Conservation (phyloP, 2,329 filamentous ascomycete genomes). For the Lecanoromycetidae sp. region DNA sequence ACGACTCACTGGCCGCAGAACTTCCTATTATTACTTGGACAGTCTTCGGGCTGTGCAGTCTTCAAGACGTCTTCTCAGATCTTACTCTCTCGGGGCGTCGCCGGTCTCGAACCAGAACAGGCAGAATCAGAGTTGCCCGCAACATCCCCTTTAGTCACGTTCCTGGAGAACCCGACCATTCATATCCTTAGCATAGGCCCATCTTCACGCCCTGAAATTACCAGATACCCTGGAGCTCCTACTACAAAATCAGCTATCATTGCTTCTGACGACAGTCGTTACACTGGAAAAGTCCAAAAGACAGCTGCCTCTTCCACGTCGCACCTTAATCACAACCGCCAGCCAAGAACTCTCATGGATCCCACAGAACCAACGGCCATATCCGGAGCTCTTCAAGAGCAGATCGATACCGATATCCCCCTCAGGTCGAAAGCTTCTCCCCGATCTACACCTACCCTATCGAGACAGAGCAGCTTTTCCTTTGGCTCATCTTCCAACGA, state of each 20-base stretch:
- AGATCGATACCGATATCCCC: neutral
- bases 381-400: neutral
- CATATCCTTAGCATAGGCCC: constrained; percentile 23
- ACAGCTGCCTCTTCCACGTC: too few relatives aligned
- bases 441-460: constrained; percentile 1
- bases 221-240: neutral
- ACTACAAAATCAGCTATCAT: too few relatives aligned
- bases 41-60: neutral
- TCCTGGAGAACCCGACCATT: constrained; percentile 21
- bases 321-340: neutral
- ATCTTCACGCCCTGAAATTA: neutral
- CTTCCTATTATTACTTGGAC: constrained; percentile 2
- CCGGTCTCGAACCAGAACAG: constrained; percentile 25
- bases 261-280: too few relatives aligned
- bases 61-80: constrained; percentile 37
- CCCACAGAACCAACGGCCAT: neutral
- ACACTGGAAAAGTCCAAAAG: too few relatives aligned
- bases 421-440: constrained; percentile 10
- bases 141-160: constrained; percentile 18
- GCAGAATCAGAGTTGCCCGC: neutral
- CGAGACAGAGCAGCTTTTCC: constrained; percentile 4
- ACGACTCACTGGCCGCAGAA: too few relatives aligned
- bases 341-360: neutral
- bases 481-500: neutral
- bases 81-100: constrained; percentile 35